Percentiles rank a stretch among this genome's conserved stretches.
These are phyloP conservation scores for Oryza meyeriana DNA, from an alignment of 176 grass and related monocot genomes.

Conservation along the genomic window DNA sequence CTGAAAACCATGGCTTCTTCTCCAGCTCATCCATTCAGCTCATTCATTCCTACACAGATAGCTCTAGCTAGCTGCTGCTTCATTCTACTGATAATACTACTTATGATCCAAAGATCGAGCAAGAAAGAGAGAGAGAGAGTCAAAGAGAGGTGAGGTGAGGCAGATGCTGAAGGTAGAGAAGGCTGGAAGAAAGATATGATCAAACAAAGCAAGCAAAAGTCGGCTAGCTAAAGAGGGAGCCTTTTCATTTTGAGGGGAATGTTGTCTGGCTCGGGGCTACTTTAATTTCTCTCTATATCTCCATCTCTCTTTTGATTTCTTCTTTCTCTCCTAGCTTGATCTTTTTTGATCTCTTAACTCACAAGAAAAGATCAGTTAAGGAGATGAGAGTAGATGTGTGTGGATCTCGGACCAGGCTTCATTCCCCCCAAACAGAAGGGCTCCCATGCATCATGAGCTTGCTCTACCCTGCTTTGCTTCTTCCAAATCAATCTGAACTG, in stretches of 20 bases:
- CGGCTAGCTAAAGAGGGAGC: constrained; percentile 24
- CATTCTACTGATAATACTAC: not conserved
- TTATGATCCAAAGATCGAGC: not conserved
- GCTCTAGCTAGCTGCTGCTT: not conserved
- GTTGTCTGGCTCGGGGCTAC: constrained; percentile 67
- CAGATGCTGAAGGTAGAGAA: not conserved
- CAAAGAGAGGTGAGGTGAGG: not conserved
- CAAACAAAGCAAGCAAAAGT: not conserved
- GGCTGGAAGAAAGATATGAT: not conserved
- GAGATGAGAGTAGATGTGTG: constrained; percentile 6
- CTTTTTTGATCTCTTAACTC: not conserved
- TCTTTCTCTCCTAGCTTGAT: not conserved
- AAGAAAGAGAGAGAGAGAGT: constrained; percentile 1
- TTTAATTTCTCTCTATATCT: constrained; percentile 12
- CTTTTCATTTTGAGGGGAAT: constrained; percentile 66
- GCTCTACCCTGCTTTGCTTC: not conserved
- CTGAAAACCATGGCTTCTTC: not conserved
- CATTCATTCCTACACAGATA: not conserved
- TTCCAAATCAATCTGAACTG: constrained; percentile 2
- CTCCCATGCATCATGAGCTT: constrained; percentile 19
- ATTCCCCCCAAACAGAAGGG: constrained; percentile 77
- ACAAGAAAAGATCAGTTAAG: not conserved
- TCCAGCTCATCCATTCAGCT: not conserved
- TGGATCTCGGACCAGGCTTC: constrained; percentile 94
- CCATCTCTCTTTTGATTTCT: not conserved